These are phyloP conservation scores for Noccaea caerulescens DNA, from an alignment of 345 rosid species.

Conservation along the genomic window DNA sequence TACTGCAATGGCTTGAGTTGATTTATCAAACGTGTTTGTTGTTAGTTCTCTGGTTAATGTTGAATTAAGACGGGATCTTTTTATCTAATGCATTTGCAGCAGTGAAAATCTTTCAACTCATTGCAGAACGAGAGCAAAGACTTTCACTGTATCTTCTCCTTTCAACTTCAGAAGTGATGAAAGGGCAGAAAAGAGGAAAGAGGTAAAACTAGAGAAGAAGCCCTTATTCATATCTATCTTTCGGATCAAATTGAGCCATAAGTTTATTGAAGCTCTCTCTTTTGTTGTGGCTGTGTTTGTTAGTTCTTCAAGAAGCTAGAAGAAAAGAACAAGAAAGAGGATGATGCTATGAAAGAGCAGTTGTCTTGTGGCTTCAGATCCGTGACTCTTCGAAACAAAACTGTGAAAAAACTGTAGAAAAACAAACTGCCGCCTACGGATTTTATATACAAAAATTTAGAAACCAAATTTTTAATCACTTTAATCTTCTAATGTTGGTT, in stretches of 20 bases:
- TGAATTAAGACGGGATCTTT: neutral
- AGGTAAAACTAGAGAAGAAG: constrained; percentile 52
- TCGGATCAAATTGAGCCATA: neutral
- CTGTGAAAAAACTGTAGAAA: too few relatives aligned
- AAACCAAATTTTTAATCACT: too few relatives aligned
- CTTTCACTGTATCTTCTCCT: constrained; percentile 54
- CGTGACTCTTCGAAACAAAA: too few relatives aligned
- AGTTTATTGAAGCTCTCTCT: constrained; percentile 21
- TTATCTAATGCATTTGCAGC: constrained; percentile 44
- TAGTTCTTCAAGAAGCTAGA: constrained; percentile 71
- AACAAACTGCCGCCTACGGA: too few relatives aligned
- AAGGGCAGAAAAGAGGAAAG: constrained; percentile 81
- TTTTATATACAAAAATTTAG: too few relatives aligned
- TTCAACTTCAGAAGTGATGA: constrained; percentile 84
- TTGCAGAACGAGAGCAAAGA: constrained; percentile 49
- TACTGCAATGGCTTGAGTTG: constrained; percentile 12
- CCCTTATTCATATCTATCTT: constrained; percentile 4
- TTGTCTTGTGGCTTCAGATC: constrained; percentile 40
- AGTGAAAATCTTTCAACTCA: constrained; percentile 47
- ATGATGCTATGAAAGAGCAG: constrained; percentile 49
- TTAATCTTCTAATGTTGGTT: too few relatives aligned
- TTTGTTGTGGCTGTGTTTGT: constrained; percentile 27
- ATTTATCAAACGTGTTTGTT: neutral
- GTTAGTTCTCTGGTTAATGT: constrained; percentile 17
- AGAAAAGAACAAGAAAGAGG: constrained; percentile 55